Conservation (phyloP, 2,329 filamentous ascomycete genomes). For the Pseudopyrenochaeta lycopersici region DNA sequence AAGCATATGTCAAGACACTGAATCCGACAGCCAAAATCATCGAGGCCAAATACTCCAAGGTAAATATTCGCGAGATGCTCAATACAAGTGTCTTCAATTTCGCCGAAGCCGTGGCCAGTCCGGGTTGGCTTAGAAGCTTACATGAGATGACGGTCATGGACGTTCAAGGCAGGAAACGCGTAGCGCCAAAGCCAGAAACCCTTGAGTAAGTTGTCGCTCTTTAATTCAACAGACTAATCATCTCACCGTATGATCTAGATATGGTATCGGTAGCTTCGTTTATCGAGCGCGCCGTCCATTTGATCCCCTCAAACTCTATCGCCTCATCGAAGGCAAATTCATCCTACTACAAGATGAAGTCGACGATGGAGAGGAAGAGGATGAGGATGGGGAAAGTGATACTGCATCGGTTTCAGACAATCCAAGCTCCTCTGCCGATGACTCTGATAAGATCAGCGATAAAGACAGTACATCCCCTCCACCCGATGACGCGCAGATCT, state of each 20-base stretch:
- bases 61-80: slow-evolving; percentile 70
- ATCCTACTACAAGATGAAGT: slow-evolving; percentile 52
- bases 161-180: slow-evolving; percentile 61
- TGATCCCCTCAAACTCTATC: slow-evolving; percentile 52
- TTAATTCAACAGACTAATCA: not conserved
- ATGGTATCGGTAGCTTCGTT: slow-evolving; percentile 75
- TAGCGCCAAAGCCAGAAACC: slow-evolving; percentile 75
- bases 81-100: slow-evolving; percentile 73
- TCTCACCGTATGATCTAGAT: slow-evolving; percentile 48
- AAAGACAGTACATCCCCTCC: slow-evolving; percentile 45
- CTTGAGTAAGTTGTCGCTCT: slow-evolving; percentile 62
- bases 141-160: slow-evolving; percentile 72
- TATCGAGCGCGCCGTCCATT: slow-evolving; percentile 65
- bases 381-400: slow-evolving; percentile 31
- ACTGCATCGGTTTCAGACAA: slow-evolving; percentile 17
- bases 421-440: slow-evolving; percentile 19
- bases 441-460: slow-evolving; percentile 28
- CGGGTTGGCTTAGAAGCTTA: slow-evolving; percentile 75
- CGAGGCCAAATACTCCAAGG: slow-evolving; percentile 66
- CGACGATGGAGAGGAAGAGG: slow-evolving; percentile 44
- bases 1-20: slow-evolving; percentile 65
- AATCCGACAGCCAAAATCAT: slow-evolving; percentile 74
- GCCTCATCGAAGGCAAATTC: slow-evolving; percentile 54
- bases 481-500: slow-evolving; percentile 52
- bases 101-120: slow-evolving; percentile 69